These are phyloP conservation scores for Arctostaphylos glauca DNA, from an alignment of 148 eudicot species.

Conservation along the genomic window DNA sequence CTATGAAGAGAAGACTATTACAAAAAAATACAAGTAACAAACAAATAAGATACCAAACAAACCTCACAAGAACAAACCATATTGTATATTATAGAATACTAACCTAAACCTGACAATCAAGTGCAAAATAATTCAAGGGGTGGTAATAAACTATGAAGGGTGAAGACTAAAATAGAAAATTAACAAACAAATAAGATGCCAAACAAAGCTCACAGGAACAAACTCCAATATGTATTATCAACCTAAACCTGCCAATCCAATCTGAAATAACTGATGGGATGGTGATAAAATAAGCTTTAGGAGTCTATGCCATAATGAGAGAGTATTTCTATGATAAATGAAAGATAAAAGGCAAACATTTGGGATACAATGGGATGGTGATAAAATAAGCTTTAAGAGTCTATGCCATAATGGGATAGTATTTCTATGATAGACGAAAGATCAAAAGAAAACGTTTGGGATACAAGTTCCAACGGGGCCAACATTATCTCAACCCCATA, in stretches of 20 bases:
- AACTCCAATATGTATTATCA: not conserved
- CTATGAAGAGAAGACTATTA: not conserved
- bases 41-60: not conserved
- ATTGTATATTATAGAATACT: not conserved
- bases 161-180: not conserved
- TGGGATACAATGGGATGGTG: too few species aligned
- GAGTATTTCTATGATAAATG: too few species aligned
- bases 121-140: too few species aligned
- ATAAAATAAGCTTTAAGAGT: not conserved
- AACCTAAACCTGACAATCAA: not conserved
- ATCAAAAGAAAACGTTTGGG: not conserved
- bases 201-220: not conserved
- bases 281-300: not conserved
- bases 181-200: not conserved
- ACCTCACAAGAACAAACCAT: not conserved
- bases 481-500: not conserved
- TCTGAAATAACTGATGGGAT: too few species aligned
- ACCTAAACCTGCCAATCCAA: not conserved
- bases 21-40: not conserved
- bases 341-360: too few species aligned
- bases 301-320: too few species aligned
- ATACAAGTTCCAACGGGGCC: not conserved
- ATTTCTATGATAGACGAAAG: not conserved
- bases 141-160: not conserved
- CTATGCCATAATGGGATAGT: not conserved